Base-by-base conservation (phyloP, 345 rosid genomes). In the Citrus cavaleriei region DNA sequence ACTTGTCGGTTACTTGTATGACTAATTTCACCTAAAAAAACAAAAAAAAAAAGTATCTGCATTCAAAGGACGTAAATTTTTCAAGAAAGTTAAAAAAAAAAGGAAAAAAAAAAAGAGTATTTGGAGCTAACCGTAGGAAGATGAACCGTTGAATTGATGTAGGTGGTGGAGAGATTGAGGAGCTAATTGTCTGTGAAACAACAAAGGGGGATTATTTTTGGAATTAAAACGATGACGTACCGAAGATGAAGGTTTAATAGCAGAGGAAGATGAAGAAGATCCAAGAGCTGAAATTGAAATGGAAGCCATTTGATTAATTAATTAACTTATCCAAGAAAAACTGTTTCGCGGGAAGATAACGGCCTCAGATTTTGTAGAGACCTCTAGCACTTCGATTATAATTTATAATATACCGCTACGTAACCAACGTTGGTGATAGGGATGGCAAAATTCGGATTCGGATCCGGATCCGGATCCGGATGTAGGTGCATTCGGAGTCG, bases 261-360 rank as follows among this genome's bases (percentile, higher is more conserved):
- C 46, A 40, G 46, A 40, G 13, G 81, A 77, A 7, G 58, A 42
- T 14, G 13, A 30, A 22, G 83, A 78, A 77, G 77, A 77, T 19
- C 77, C 84, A 51, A 81, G 60, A 12, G 89, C 87, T 27, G 90
- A 85, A 85, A 90, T 76, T 34, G 90, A 89, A 79, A 90, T 73
- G 34, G 90, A 89, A 78, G 91, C 93, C 98, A 93, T 92, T 68
- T 10, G 60, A 12, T 28, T 32, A 12, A 16, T 21, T 18, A 22
- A 3, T n/a, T 25, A 9, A 49, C 34, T 37, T 25, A 65, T 34
- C 16, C 32, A 69, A 27, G 59, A 62, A 73, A 38, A 2, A n/a
- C 1, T 0, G 73, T 46, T 74, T 58, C 85, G 86, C 90, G 85
- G 87, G 88, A 83, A 83, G 86, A 87, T 83, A 82, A 85, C 81